Evolutionary conservation across 2,329 filamentous ascomycete genomes (phyloP), one percentile per base, ranked within the genome.

Genomic region (Sarocladium oryzae): DNA sequence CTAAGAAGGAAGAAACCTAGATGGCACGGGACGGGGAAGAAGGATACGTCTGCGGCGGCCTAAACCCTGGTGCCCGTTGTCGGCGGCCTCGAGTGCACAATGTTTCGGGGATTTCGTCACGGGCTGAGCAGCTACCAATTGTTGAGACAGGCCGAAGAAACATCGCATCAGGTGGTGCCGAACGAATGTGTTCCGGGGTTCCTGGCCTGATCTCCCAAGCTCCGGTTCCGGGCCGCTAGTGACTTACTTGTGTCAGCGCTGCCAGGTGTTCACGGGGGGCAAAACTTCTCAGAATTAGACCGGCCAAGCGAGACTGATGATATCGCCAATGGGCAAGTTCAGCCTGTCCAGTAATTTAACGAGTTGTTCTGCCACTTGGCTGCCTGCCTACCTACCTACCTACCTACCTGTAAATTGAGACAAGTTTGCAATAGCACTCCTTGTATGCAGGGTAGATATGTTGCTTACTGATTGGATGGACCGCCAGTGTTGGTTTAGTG

Each of bases 101-200:
- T 8, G 16, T 8, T 20, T 20, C 36, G 36, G 36, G 8, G 36
- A 4, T 40, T 40, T 40, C 7, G 36, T 20, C 36, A 7, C 18
- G 36, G 36, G 10, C 36, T 20, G 16, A 20, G 16, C 11, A 20
- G 18, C 36, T 20, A n/a, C 21, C 26, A 11, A 48, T 4, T 32
- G 26, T 33, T 48, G 24, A 32, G 28, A 18, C 24, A 21, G 40
- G 13, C 28, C 28, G 13, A 30, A 33, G 43, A 48, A 48, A 48
- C 43, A 33, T 48, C 43, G 43, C 43, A 48, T 48, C 43, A 48
- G 43, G 28, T 48, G 43, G 43, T 48, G n/a, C 43, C 28, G 24
- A 30, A 21, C n/a, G 15, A 20, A n/a, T n/a, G 28, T n/a, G 28
- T 32, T 48, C 18, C 43, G 43, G 43, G 10, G 24, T 7, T 5